A percentile compares a stretch with the other conserved stretches of the same genome.
phyloP scores from a whole-genome alignment of 306 rosid genomes.

The Crotalaria pallida region DNA sequence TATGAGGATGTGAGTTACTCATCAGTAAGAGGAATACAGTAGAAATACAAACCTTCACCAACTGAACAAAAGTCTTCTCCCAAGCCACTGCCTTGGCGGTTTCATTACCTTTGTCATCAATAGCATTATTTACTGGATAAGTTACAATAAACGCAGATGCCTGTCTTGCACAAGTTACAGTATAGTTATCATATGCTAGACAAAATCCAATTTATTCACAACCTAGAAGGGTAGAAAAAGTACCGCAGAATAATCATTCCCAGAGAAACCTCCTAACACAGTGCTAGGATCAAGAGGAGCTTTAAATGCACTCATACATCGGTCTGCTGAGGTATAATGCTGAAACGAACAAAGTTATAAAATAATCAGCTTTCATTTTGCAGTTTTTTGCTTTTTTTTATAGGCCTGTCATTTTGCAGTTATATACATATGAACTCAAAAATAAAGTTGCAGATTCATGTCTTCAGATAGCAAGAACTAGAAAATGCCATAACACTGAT shows the following conservation, averaged over 20 bases:
- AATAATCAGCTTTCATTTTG: conserved; percentile 15
- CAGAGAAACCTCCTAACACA: conserved; percentile 88
- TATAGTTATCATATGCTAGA: conserved; percentile 28
- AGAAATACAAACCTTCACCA: conserved; percentile 56
- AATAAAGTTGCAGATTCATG: neutral
- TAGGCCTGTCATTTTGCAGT: neutral
- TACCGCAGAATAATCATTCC: conserved; percentile 83
- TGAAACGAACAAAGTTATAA: conserved; percentile 33
- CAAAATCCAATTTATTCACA: conserved; percentile 17
- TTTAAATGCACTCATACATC: conserved; percentile 89
- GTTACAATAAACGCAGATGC: conserved; percentile 85
- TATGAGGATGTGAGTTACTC: neutral
- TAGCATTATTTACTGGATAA: conserved; percentile 86
- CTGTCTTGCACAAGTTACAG: conserved; percentile 47
- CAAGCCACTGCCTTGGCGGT: conserved; percentile 78
- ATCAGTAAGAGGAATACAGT: neutral
- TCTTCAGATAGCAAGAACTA: neutral
- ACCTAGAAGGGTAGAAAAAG: conserved; percentile 15
- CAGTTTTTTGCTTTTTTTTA: too few relatives aligned
- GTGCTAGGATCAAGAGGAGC: conserved; percentile 98
- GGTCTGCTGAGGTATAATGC: conserved; percentile 95
- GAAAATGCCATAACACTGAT: conserved; percentile 1
- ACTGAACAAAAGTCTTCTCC: conserved; percentile 91
- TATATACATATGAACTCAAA: neutral
- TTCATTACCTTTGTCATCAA: conserved; percentile 59